Percentiles rank a stretch among this genome's conserved stretches.
phyloP scores from a whole-genome alignment of 208 protist species.

The Leishmania amazonensis region DNA sequence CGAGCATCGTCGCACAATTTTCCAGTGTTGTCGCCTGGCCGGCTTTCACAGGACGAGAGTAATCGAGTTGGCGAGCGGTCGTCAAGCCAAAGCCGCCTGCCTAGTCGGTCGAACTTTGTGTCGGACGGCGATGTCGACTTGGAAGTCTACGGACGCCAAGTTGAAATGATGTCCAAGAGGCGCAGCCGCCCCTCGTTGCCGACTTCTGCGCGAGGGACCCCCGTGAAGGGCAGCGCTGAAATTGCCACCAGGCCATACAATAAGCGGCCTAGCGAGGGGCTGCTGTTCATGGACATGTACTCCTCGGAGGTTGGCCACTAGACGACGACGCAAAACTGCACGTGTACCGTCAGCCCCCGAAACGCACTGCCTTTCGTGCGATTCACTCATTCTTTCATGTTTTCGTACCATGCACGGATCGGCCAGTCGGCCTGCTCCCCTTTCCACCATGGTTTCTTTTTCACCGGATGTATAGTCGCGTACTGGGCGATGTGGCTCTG shows the following conservation, averaged over 20 bases:
- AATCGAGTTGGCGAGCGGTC: background rate
- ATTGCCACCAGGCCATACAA: conserved; percentile 2
- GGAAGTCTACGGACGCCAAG: conserved; percentile 22
- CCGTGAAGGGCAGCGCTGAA: conserved; percentile 3
- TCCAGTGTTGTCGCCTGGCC: background rate
- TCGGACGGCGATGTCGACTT: conserved; percentile 18
- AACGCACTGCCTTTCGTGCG: background rate
- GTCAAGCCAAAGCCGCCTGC: background rate
- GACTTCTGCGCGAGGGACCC: conserved; percentile 9
- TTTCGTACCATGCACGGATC: background rate
- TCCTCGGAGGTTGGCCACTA: background rate
- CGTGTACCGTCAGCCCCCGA: background rate
- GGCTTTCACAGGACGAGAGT: background rate
- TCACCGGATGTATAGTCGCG: background rate
- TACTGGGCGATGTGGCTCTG: background rate
- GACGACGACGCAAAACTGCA: background rate
- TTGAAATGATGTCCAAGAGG: conserved; percentile 9
- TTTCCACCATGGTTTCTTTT: background rate
- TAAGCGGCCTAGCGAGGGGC: background rate
- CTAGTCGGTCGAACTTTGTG: conserved; percentile 15
- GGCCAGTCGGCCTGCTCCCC: background rate
- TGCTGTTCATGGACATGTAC: background rate
- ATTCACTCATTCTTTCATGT: background rate
- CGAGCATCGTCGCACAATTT: conserved; percentile 7
- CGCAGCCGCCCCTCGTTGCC: conserved; percentile 27